Evolutionary conservation across 2,329 filamentous ascomycete species (phyloP).

Genomic region (Pseudocercospora macadamiae): DNA sequence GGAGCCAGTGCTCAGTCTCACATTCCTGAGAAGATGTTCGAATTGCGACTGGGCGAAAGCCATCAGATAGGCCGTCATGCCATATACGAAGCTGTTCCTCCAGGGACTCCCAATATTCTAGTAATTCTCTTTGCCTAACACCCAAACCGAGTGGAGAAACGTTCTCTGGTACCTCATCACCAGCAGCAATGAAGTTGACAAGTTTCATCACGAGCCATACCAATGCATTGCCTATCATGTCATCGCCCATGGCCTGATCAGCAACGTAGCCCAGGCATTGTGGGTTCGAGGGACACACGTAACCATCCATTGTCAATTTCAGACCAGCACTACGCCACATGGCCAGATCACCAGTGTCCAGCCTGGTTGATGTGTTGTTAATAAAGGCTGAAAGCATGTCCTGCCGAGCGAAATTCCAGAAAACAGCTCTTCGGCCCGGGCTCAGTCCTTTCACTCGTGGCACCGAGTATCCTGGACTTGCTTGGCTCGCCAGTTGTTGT

Average conservation of each 20-base stretch:
- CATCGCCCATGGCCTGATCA: conserved; percentile 60
- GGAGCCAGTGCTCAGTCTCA: conserved; percentile 61
- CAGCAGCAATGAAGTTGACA: conserved; percentile 65
- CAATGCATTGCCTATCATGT: conserved; percentile 65
- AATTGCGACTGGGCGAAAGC: conserved; percentile 61
- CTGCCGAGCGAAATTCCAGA: conserved; percentile 70
- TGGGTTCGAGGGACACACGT: conserved; percentile 52
- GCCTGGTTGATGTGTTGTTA: conserved; percentile 62
- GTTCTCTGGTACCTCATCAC: conserved; percentile 53
- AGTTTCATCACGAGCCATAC: conserved; percentile 69
- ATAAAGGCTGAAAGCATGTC: conserved; percentile 68
- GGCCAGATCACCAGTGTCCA: conserved; percentile 64
- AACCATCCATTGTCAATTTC: conserved; percentile 58
- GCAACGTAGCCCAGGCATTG: conserved; percentile 45
- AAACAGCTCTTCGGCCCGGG: conserved; percentile 61
- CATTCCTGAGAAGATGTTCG: conserved; percentile 10
- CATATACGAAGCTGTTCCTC: conserved; percentile 62
- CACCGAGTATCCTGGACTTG: conserved; percentile 1
- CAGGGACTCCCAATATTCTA: conserved; percentile 58
- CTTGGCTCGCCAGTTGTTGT: conserved; percentile 20
- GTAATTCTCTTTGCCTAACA: conserved; percentile 53
- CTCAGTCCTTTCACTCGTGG: conserved; percentile 45
- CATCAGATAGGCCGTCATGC: conserved; percentile 62
- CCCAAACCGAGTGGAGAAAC: conserved; percentile 46
- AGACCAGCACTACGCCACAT: conserved; percentile 68